Evolutionary conservation across 306 rosid genomes (phyloP).

Genomic region (Urtica urens): DNA sequence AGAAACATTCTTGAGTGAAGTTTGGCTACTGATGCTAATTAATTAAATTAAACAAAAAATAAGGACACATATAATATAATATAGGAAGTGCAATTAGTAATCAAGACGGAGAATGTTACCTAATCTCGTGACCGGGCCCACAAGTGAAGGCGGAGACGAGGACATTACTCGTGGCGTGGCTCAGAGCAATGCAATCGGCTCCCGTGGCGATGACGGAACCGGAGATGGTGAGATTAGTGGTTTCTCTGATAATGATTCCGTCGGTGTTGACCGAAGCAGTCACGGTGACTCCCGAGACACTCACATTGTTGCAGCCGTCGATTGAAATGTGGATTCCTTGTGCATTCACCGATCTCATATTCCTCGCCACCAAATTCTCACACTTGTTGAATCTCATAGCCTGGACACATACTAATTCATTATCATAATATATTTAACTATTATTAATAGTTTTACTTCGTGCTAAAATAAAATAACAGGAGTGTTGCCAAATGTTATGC

Average conservation of each 20-base stretch:
- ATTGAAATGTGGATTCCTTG: constrained; percentile 51
- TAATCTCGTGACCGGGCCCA: constrained; percentile 87
- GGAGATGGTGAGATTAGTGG: constrained; percentile 49
- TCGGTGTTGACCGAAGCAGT: constrained; percentile 68
- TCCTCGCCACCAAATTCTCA: too few species aligned
- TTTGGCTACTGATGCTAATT: too few species aligned
- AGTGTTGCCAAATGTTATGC: too few species aligned
- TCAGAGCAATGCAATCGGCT: constrained; percentile 75
- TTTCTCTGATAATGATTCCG: constrained; percentile 68
- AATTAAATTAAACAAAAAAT: too few species aligned
- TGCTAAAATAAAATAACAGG: too few species aligned
- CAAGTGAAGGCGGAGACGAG: constrained; percentile 44
- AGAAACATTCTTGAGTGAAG: too few species aligned
- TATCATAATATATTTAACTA: too few species aligned
- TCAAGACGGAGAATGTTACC: constrained; percentile 27
- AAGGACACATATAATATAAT: too few species aligned
- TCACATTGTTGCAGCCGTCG: constrained; percentile 27
- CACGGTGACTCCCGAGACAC: constrained; percentile 30
- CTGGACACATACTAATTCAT: too few species aligned
- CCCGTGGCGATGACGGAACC: constrained; percentile 45
- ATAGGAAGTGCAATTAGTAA: too few species aligned
- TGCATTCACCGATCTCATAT: constrained; percentile 31
- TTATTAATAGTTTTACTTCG: too few species aligned
- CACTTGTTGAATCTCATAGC: too few species aligned
- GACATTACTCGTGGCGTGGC: constrained; percentile 38